Evolutionary conservation across 352 stramenopile species (phyloP).

Genomic region (Globisporangium middletonii): DNA sequence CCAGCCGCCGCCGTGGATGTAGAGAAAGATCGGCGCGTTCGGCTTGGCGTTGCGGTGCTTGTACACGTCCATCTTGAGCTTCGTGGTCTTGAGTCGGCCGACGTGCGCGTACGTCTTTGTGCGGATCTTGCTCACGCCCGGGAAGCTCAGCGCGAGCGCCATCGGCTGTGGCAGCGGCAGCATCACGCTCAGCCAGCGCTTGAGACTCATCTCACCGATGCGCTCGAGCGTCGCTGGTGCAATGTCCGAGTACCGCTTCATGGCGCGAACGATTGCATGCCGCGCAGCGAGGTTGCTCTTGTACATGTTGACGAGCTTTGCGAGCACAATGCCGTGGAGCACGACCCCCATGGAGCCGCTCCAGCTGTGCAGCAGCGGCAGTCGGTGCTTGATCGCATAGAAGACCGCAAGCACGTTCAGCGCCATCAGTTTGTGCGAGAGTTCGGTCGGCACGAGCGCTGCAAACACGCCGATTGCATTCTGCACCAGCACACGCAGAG

Average conservation of each 20-base stretch:
- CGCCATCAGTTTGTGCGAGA: constrained; percentile 6
- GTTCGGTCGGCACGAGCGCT: constrained; percentile 3
- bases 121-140: constrained; percentile 39
- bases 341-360: constrained; percentile 38
- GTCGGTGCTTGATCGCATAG: constrained; percentile 34
- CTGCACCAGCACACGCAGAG: not conserved
- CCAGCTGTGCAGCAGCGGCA: constrained; percentile 37
- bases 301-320: constrained; percentile 37
- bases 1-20: constrained; percentile 78
- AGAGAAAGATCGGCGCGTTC: constrained; percentile 69
- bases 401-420: constrained; percentile 27
- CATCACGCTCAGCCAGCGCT: constrained; percentile 52
- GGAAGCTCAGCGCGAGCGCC: constrained; percentile 40
- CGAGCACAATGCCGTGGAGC: constrained; percentile 38
- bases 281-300: constrained; percentile 41
- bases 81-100: constrained; percentile 48
- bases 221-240: constrained; percentile 18
- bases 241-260: constrained; percentile 26
- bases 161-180: constrained; percentile 52
- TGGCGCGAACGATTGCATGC: constrained; percentile 31
- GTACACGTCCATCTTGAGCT: constrained; percentile 72
- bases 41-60: constrained; percentile 35
- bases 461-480: constrained; percentile 1
- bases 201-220: constrained; percentile 42
- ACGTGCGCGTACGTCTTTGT: constrained; percentile 65